Percentiles rank a stretch among this genome's conserved stretches.
phyloP scores from a whole-genome alignment of 1,139 yeast genomes.

The Blastobotrys ciferrii region DNA sequence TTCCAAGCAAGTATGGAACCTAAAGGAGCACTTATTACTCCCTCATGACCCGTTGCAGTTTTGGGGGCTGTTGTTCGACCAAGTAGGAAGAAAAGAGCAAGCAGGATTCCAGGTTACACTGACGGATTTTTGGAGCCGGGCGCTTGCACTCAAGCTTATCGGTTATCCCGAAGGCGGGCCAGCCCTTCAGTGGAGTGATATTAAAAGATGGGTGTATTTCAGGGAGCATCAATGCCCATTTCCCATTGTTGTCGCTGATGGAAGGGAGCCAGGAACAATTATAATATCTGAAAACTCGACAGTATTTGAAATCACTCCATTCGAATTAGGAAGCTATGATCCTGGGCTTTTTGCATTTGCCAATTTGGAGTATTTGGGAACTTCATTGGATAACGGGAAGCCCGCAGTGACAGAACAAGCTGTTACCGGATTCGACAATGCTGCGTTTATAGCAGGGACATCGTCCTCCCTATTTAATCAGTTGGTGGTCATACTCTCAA shows the following conservation, averaged over 20 bases:
- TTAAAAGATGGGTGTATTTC: slow-evolving; percentile 52
- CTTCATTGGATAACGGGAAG: slow-evolving; percentile 61
- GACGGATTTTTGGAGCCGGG: slow-evolving; percentile 86
- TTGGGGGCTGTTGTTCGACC: background rate
- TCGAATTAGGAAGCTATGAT: slow-evolving; percentile 89
- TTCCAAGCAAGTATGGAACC: slow-evolving; percentile 62
- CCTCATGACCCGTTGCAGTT: slow-evolving; percentile 10
- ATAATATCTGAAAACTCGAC: slow-evolving; percentile 51
- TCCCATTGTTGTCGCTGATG: slow-evolving; percentile 77
- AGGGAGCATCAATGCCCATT: slow-evolving; percentile 67
- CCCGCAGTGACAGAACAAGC: slow-evolving; percentile 48
- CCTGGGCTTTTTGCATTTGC: slow-evolving; percentile 67
- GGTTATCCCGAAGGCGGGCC: slow-evolving; percentile 52
- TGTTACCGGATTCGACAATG: slow-evolving; percentile 68
- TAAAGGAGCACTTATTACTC: slow-evolving; percentile 41
- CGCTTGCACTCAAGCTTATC: slow-evolving; percentile 68
- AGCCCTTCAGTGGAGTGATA: slow-evolving; percentile 62
- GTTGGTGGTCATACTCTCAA: slow-evolving; percentile 34
- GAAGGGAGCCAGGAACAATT: slow-evolving; percentile 60
- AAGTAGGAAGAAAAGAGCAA: background rate
- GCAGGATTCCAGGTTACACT: slow-evolving; percentile 71
- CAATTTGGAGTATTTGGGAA: slow-evolving; percentile 69
- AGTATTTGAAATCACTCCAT: slow-evolving; percentile 75
- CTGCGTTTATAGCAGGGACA: slow-evolving; percentile 72
- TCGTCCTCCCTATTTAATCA: slow-evolving; percentile 75